phyloP scores from a whole-genome alignment of 2,329 filamentous ascomycete species.

The Berkeleyomyces basicola region DNA sequence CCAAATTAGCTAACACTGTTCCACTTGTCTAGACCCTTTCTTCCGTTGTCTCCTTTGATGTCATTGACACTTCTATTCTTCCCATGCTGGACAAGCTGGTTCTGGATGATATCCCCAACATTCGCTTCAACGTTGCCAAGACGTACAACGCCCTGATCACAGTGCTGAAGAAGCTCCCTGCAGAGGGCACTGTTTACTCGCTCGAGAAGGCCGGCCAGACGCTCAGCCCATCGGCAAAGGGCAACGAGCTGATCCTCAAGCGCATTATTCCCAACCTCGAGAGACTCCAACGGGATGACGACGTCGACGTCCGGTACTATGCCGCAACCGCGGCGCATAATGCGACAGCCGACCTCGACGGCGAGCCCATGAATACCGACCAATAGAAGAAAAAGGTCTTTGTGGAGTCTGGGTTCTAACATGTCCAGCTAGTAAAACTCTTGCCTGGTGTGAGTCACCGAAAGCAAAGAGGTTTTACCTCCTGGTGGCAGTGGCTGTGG shows the following conservation, averaged over 20 bases:
- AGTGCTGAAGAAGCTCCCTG: slow-evolving; percentile 79
- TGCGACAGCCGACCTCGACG: slow-evolving; percentile 28
- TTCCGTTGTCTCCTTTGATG: slow-evolving; percentile 78
- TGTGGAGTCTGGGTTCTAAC: background rate
- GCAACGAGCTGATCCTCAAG: slow-evolving; percentile 67
- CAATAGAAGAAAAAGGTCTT: slow-evolving; percentile 32
- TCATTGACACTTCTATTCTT: slow-evolving; percentile 83
- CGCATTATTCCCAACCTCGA: slow-evolving; percentile 78
- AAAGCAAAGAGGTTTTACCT: slow-evolving; percentile 20
- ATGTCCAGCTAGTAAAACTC: background rate
- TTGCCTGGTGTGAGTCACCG: background rate
- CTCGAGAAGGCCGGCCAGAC: slow-evolving; percentile 60
- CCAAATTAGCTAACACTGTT: slow-evolving; percentile 17
- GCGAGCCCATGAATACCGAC: slow-evolving; percentile 48
- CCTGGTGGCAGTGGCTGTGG: background rate
- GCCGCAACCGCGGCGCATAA: slow-evolving; percentile 70
- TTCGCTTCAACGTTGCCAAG: slow-evolving; percentile 98
- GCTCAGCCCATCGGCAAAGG: slow-evolving; percentile 49
- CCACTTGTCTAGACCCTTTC: slow-evolving; percentile 58
- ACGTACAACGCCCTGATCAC: slow-evolving; percentile 83
- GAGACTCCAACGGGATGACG: slow-evolving; percentile 92
- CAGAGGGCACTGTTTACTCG: slow-evolving; percentile 70
- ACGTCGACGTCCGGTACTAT: slow-evolving; percentile 96
- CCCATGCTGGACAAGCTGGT: slow-evolving; percentile 94
- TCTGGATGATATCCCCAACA: slow-evolving; percentile 90